Evolutionary conservation across 108 stramenopile species (phyloP).

Genomic region (Chaetoceros tenuissimus): DNA sequence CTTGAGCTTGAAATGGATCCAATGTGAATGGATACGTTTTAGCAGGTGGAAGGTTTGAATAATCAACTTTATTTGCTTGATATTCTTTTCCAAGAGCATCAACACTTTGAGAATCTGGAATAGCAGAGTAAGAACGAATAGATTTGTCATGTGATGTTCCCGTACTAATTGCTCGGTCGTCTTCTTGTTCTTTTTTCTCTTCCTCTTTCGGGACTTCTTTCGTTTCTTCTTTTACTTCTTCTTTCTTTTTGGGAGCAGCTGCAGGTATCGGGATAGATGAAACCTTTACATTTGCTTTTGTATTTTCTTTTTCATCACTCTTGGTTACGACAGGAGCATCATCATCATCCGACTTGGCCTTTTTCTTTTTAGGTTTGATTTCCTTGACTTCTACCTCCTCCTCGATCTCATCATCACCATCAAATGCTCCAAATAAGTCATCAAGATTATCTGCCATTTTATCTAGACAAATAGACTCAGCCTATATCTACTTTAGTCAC

Average conservation of each 20-base stretch:
- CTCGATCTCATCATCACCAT: conserved; percentile 40
- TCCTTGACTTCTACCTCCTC: conserved; percentile 2
- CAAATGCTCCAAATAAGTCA: conserved; percentile 81
- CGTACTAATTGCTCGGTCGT: conserved; percentile 53
- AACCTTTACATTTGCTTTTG: no score
- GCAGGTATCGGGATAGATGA: no score
- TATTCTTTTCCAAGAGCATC: background rate
- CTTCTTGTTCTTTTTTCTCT: conserved; percentile 15
- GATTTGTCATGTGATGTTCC: conserved; percentile 85
- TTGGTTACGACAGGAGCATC: background rate
- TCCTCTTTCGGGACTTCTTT: conserved; percentile 5
- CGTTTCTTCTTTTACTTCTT: background rate
- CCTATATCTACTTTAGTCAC: no score
- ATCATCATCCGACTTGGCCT: background rate
- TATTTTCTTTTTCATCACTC: conserved; percentile 2
- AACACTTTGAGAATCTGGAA: conserved; percentile 35
- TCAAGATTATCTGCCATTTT: conserved; percentile 74
- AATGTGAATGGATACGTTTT: conserved; percentile 92
- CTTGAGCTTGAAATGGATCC: conserved; percentile 95
- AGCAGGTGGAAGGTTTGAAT: conserved; percentile 54
- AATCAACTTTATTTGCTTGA: background rate
- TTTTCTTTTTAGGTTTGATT: conserved; percentile 1
- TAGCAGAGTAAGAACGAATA: conserved; percentile 69
- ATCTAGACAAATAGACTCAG: no score
- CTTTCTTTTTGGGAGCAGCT: background rate